These are phyloP conservation scores for Annulohypoxylon nitens DNA, from an alignment of 495 filamentous ascomycete species.

Conservation along the genomic window DNA sequence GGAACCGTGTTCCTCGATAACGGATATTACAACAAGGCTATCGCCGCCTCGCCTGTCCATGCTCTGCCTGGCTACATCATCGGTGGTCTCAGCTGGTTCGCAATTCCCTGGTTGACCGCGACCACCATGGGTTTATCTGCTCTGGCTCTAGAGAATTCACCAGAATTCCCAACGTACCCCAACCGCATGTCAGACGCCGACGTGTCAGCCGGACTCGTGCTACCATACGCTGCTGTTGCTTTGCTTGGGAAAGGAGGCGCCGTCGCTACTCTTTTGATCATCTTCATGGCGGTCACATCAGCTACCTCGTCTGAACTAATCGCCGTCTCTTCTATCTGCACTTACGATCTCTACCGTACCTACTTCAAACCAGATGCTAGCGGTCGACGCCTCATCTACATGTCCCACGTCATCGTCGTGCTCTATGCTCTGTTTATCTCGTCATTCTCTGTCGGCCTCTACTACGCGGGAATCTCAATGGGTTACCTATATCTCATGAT, in stretches of 20 bases:
- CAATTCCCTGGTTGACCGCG: constrained; percentile 92
- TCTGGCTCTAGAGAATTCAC: constrained; percentile 82
- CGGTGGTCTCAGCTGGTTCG: constrained; percentile 93
- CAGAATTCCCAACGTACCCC: constrained; percentile 79
- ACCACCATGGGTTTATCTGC: constrained; percentile 95
- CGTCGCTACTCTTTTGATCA: constrained; percentile 82
- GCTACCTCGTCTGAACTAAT: constrained; percentile 92
- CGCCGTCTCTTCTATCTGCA: constrained; percentile 91
- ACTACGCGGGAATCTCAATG: constrained; percentile 71
- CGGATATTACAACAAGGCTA: constrained; percentile 94
- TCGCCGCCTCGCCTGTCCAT: constrained; percentile 88
- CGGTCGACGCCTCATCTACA: constrained; percentile 85
- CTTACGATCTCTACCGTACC: constrained; percentile 90
- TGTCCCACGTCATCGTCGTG: constrained; percentile 82
- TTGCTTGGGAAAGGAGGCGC: constrained; percentile 90
- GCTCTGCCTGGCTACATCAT: constrained; percentile 94
- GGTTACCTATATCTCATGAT: constrained; percentile 82
- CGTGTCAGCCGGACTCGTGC: constrained; percentile 86
- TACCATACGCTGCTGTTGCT: constrained; percentile 91
- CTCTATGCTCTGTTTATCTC: constrained; percentile 87
- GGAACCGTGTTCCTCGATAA: constrained; percentile 86
- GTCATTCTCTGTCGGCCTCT: constrained; percentile 83
- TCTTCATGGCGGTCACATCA: constrained; percentile 97
- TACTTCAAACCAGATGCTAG: constrained; percentile 73
- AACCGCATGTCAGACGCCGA: constrained; percentile 78